Evolutionary conservation across 768 basidiomycete species (phyloP).

Genomic region (Trametes coccinea): DNA sequence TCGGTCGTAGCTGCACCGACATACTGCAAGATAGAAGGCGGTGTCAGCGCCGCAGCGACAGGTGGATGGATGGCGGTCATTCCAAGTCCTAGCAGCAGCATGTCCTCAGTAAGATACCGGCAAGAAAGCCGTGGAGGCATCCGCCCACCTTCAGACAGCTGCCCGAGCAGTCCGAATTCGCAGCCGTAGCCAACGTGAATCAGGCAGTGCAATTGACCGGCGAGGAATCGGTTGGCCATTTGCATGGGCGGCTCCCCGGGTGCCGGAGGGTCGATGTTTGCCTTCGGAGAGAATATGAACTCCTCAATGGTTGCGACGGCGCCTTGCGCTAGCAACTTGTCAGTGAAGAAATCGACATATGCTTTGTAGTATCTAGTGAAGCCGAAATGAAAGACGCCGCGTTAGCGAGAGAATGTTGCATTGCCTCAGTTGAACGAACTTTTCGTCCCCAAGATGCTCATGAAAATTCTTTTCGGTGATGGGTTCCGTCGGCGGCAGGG

Average conservation of each 20-base stretch:
- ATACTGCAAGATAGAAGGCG: slow-evolving; percentile 9
- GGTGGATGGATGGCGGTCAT: slow-evolving; percentile 22
- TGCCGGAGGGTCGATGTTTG: slow-evolving; percentile 19
- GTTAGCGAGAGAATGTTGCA: no score
- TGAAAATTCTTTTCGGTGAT: slow-evolving; percentile 51
- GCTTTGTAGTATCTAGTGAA: slow-evolving; percentile 44
- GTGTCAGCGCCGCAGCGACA: slow-evolving; percentile 9
- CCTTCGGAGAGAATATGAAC: slow-evolving; percentile 51
- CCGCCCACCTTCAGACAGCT: slow-evolving; percentile 56
- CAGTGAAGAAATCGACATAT: slow-evolving; percentile 56
- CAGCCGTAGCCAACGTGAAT: slow-evolving; percentile 63
- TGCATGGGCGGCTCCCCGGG: slow-evolving; percentile 39
- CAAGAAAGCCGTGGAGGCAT: neutral
- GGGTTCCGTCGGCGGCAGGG: slow-evolving; percentile 41
- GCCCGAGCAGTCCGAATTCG: slow-evolving; percentile 59
- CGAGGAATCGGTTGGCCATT: slow-evolving; percentile 57
- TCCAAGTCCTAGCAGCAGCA: slow-evolving; percentile 13
- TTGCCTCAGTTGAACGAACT: slow-evolving; percentile 22
- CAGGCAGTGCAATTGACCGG: slow-evolving; percentile 58
- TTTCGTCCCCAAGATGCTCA: slow-evolving; percentile 56
- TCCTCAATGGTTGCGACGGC: slow-evolving; percentile 49
- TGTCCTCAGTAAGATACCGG: neutral
- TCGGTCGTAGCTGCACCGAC: slow-evolving; percentile 42
- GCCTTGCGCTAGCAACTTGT: slow-evolving; percentile 42
- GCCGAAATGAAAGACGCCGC: no score